Evolutionary conservation across 352 stramenopile genomes (phyloP).

Genomic region (Phytophthora foliorum): DNA sequence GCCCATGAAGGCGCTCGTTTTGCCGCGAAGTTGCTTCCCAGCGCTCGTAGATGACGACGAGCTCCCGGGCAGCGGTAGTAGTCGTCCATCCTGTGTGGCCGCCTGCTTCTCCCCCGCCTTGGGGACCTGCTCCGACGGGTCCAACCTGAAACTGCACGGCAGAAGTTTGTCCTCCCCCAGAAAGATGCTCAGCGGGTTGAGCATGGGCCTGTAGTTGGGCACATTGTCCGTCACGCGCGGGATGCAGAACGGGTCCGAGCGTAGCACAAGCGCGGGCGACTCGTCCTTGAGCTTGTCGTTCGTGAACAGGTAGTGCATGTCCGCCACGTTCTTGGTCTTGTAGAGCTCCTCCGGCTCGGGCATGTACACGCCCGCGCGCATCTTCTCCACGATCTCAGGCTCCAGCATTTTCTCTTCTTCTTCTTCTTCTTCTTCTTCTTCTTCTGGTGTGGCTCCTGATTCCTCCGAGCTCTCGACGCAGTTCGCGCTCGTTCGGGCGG

Average conservation of each 20-base stretch:
- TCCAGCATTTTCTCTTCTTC: constrained; percentile 20
- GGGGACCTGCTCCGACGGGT: constrained; percentile 52
- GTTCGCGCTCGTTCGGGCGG: not conserved
- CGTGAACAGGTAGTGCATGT: constrained; percentile 72
- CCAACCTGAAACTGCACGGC: constrained; percentile 68
- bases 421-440: constrained; percentile 24
- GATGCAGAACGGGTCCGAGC: constrained; percentile 78
- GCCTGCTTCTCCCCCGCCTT: constrained; percentile 13
- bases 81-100: constrained; percentile 12
- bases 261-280: constrained; percentile 54
- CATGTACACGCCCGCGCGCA: constrained; percentile 30
- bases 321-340: constrained; percentile 51
- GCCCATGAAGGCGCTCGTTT: constrained; percentile 69
- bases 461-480: not conserved
- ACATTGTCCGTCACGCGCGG: constrained; percentile 81
- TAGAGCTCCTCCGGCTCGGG: constrained; percentile 35
- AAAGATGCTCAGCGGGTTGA: constrained; percentile 82
- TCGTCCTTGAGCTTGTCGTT: constrained; percentile 75
- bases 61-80: constrained; percentile 12
- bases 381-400: constrained; percentile 32
- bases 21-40: constrained; percentile 38
- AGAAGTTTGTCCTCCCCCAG: constrained; percentile 76
- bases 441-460: constrained; percentile 5
- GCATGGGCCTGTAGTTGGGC: constrained; percentile 66
- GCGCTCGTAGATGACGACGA: constrained; percentile 31